Evolutionary conservation across 306 rosid genomes (phyloP), one percentile per base, ranked within the genome.

Genomic region (Adenanthera pavonina): DNA sequence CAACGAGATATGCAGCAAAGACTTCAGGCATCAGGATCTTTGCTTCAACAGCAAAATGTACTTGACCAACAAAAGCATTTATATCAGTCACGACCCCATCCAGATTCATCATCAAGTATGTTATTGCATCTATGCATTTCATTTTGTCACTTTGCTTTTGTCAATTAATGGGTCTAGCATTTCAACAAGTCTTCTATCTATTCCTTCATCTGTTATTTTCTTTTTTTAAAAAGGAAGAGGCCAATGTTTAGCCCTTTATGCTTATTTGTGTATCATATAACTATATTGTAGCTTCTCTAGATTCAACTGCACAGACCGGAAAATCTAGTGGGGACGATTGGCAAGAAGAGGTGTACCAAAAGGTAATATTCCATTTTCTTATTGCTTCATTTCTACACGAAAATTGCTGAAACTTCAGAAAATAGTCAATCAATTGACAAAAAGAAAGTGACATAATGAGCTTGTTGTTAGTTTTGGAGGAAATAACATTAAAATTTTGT

Each of bases 1-100:
- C 91, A 91, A 79, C 90, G 93, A 40, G 98, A 94, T 71, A 81
- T 92, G 89, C 95, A 87, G 64, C 97, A 89, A 79, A 93, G 97
- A 84, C 85, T 93, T 71, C 99, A 91, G 77, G 85, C 83, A 61
- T 80, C 97, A 7, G 89, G 89, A 65, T 77, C 97, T 79, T 84
- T 93, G 84, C 92, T 86, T 89, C 96, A 91, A 84, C 85, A 90
- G 53, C 94, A 84, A 80, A 91, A 85, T 75, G 89, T 85, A 68
- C 86, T 89, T 83, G 99, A 95, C 87, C 97, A 86, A 65, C 97
- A 87, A 80, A 93, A 93, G 79, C 97, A 90, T 59, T 51, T 90
- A 59, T 90, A 90, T 86, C 98, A 92, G 83, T 25, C 97, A 76
- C 98, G 93, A 82, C 52, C 90, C 57, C 92, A 82, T 84, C 91